Conservation (phyloP, 129 eudicot genomes). For the Silybum marianum region DNA sequence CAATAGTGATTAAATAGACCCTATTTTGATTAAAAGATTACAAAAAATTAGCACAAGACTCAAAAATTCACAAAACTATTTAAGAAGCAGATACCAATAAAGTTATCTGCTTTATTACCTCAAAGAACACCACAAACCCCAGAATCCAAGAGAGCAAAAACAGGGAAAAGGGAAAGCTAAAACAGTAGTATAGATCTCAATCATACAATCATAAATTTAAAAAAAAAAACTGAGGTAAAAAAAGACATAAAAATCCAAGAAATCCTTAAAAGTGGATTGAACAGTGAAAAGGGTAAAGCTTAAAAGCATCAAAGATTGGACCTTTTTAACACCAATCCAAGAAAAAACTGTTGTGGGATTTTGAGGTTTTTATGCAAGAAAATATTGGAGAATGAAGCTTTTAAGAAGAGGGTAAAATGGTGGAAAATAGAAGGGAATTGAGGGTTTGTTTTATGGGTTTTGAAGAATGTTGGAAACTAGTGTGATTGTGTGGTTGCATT, state of each 20-base stretch:
- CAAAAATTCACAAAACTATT: slow-evolving; percentile 22
- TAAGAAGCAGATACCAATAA: slow-evolving; percentile 36
- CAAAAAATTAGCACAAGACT: slow-evolving; percentile 30
- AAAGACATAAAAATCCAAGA: slow-evolving; percentile 29
- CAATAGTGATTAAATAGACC: slow-evolving; percentile 8
- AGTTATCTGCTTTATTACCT: slow-evolving; percentile 40
- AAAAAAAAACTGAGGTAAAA: background rate
- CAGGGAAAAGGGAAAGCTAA: slow-evolving; percentile 36
- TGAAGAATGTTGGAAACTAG: slow-evolving; percentile 28
- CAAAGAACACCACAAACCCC: slow-evolving; percentile 22
- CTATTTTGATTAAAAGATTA: background rate
- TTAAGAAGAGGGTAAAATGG: background rate
- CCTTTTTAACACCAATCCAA: slow-evolving; percentile 25
- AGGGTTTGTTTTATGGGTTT: slow-evolving; percentile 16
- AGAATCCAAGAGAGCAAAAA: slow-evolving; percentile 52
- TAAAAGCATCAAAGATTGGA: slow-evolving; percentile 19
- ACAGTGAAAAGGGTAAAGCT: slow-evolving; percentile 41
- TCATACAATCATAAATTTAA: slow-evolving; percentile 23
- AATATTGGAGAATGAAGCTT: slow-evolving; percentile 11
- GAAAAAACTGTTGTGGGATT: slow-evolving; percentile 21
- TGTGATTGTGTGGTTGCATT: slow-evolving; percentile 27
- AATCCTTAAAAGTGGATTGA: slow-evolving; percentile 25
- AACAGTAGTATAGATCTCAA: slow-evolving; percentile 44
- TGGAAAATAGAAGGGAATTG: background rate
- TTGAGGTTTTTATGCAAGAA: slow-evolving; percentile 16